These are phyloP conservation scores for Bothriochloa decipiens DNA, from an alignment of 176 grass and related monocot genomes.

Conservation along the genomic window DNA sequence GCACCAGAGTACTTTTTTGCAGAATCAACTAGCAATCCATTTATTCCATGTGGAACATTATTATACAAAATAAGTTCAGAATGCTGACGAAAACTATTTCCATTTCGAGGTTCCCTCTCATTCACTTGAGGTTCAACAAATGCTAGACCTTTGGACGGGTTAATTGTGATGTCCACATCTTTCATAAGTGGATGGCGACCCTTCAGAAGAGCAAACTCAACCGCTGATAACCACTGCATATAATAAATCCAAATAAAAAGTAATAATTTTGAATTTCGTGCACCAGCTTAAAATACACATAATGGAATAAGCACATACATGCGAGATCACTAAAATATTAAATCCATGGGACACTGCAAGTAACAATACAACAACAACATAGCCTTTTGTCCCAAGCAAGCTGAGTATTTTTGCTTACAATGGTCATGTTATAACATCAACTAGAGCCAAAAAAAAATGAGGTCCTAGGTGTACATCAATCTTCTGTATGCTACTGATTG, in stretches of 20 bases:
- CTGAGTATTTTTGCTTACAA: constrained; percentile 22
- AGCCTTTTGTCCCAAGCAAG: no score
- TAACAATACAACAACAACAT: no score
- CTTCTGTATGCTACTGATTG: constrained; percentile 14
- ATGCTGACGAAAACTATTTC: constrained; percentile 28
- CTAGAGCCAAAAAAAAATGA: background rate
- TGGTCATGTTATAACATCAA: background rate
- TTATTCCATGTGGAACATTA: constrained; percentile 50
- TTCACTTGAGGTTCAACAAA: constrained; percentile 58
- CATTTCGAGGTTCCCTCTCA: constrained; percentile 40
- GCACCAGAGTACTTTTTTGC: constrained; percentile 48
- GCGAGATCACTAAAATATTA: background rate
- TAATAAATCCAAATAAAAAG: constrained; percentile 45
- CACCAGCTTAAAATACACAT: constrained; percentile 18
- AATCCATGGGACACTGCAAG: background rate
- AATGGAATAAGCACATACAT: background rate
- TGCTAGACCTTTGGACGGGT: constrained; percentile 79
- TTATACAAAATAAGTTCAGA: constrained; percentile 47
- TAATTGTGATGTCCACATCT: constrained; percentile 85
- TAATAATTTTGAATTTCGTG: constrained; percentile 11
- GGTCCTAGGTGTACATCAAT: background rate
- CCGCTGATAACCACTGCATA: constrained; percentile 86
- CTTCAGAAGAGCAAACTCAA: constrained; percentile 91
- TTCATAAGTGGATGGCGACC: constrained; percentile 95
- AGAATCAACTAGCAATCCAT: constrained; percentile 66